A percentile compares a stretch with the other conserved stretches of the same genome.
phyloP scores from a whole-genome alignment of 2,329 filamentous ascomycete genomes.

The Neobulgaria alba region DNA sequence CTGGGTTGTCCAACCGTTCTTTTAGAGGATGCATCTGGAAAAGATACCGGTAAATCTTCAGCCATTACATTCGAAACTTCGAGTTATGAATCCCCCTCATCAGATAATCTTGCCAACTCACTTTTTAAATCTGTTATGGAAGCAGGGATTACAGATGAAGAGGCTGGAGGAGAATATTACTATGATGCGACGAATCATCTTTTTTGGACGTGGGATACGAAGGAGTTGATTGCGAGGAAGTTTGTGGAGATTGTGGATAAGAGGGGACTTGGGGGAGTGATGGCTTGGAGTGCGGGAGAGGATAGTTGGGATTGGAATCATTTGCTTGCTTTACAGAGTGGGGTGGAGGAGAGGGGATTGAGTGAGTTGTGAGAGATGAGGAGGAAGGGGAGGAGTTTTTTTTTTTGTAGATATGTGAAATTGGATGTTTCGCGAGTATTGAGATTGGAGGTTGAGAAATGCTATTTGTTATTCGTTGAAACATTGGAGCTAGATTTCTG shows the following conservation, averaged over 20 bases:
- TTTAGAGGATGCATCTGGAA: slow-evolving; percentile 50
- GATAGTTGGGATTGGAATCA: slow-evolving; percentile 42
- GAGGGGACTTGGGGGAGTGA: slow-evolving; percentile 56
- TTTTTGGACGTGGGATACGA: slow-evolving; percentile 71
- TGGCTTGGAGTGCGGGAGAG: slow-evolving; percentile 68
- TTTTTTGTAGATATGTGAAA: too few species aligned
- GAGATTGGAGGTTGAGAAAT: too few species aligned
- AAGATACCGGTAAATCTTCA: slow-evolving; percentile 36
- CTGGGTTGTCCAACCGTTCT: slow-evolving; percentile 46
- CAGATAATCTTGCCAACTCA: background rate
- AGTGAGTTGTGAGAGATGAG: too few species aligned
- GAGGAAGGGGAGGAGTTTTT: too few species aligned
- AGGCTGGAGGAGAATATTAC: slow-evolving; percentile 57
- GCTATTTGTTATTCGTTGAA: too few species aligned
- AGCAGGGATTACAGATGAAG: slow-evolving; percentile 46
- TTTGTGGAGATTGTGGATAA: slow-evolving; percentile 49
- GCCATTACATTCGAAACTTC: slow-evolving; percentile 12
- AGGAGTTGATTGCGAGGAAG: slow-evolving; percentile 51
- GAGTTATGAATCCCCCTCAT: background rate
- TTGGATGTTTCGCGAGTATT: too few species aligned
- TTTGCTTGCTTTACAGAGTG: slow-evolving; percentile 33
- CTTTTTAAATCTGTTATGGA: slow-evolving; percentile 45
- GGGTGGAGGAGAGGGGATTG: slow-evolving; percentile 4
- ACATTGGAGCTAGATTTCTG: too few species aligned
- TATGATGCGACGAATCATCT: slow-evolving; percentile 49